Evolutionary conservation across 2,329 filamentous ascomycete species (phyloP).

Genomic region (Teratosphaeria zuluensis): DNA sequence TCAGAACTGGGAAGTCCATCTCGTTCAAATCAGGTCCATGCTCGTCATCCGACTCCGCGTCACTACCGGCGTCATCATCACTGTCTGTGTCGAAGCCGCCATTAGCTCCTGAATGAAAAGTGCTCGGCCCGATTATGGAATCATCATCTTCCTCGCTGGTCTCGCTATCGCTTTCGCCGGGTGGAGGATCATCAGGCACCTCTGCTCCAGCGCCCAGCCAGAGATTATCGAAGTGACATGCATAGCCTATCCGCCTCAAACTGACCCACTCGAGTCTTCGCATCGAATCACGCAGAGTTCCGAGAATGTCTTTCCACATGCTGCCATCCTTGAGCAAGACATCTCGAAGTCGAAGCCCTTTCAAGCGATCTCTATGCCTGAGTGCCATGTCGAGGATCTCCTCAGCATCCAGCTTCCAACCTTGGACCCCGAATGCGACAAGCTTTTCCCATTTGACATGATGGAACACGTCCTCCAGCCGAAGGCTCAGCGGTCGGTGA

Average conservation of each 20-base stretch:
- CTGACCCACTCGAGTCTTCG: conserved; percentile 51
- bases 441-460: conserved; percentile 51
- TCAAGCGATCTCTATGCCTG: conserved; percentile 47
- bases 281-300: conserved; percentile 48
- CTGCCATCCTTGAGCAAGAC: conserved; percentile 52
- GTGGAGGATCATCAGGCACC: conserved; percentile 36
- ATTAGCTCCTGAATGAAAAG: conserved; percentile 22
- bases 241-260: conserved; percentile 53
- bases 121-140: conserved; percentile 20
- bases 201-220: conserved; percentile 36
- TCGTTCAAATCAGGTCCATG: conserved; percentile 30
- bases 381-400: conserved; percentile 51
- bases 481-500: conserved; percentile 45
- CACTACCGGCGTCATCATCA: conserved; percentile 8
- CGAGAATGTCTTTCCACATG: conserved; percentile 52
- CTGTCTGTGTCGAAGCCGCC: conserved; percentile 1
- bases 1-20: conserved; percentile 35
- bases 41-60: conserved; percentile 24
- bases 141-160: conserved; percentile 24
- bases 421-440: conserved; percentile 54
- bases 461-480: conserved; percentile 54
- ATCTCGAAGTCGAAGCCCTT: conserved; percentile 50
- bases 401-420: conserved; percentile 50
- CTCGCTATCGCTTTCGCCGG: conserved; percentile 16
- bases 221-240: conserved; percentile 41